Base-by-base conservation (phyloP, 2,329 filamentous ascomycete genomes). In the Incumbomyces lentus region DNA sequence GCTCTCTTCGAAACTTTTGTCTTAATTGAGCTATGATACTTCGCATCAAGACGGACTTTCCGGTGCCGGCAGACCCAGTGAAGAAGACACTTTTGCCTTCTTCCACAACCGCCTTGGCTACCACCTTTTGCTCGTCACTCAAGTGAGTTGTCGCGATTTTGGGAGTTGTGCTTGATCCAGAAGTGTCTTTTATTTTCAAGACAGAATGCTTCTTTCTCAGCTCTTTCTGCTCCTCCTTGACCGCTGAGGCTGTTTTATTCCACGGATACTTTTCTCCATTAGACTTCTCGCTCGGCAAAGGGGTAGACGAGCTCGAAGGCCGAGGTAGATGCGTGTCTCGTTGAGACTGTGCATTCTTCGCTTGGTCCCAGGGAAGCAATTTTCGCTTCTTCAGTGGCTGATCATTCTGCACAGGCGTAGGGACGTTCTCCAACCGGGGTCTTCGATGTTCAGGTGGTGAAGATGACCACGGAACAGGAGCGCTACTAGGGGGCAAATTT, bases 21-120 rank as follows among this genome's bases (percentile, higher is more conserved):
- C 84, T 84, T 42, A 98, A 62, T 3, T 84, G 79, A 4, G 76
- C 69, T 56, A 98, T 96, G 50, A 96, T 95, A 54, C 93, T 81
- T 53, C 89, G 79, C 75, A 98, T 87, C 48, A 98, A 68, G 3
- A 98, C 90, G 1, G 92, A 98, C 71, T 98, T 98, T 64, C 92
- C 92, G 3, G 92, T 95, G 72, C 79, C 88, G 48, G 92, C 92
- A 49, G 92, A 94, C 57, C 92, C 92, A 1, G 92, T 98, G 64
- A 98, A 98, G 70, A 98, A 98, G 2, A 95, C 89, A 57, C 90
- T 96, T 63, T 88, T 83, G 49, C 77, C 77, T 52, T 85, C 70
- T 17, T 92, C 77, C 6, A 87, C 76, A 8, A 98, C 90, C 16
- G 95, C 71, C 38, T 87, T 80, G 48, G 93, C 71, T 10, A 98